A percentile compares a stretch with the other conserved stretches of the same genome.
phyloP scores from a whole-genome alignment of 192 early-diverging fungal genomes.

The Umbelopsis sp. region DNA sequence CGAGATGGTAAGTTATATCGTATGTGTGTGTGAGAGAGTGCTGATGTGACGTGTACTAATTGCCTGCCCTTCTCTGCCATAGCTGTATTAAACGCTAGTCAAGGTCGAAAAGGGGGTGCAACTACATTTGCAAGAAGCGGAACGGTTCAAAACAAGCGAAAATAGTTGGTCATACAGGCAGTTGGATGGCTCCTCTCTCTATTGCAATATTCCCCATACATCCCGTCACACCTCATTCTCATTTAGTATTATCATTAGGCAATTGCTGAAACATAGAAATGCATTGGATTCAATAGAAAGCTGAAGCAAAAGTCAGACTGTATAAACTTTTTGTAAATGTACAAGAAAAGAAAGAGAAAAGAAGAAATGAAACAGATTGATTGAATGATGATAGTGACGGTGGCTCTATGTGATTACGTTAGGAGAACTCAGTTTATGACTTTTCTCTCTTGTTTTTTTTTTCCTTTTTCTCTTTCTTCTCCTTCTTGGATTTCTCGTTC shows the following conservation, averaged over 20 bases:
- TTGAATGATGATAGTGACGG: background rate
- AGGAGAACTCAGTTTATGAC: background rate
- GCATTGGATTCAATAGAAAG: constrained; percentile 11
- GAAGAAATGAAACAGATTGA: background rate
- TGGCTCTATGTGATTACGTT: background rate
- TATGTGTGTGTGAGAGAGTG: too few species aligned
- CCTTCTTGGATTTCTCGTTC: constrained; percentile 18
- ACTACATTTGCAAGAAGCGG: constrained; percentile 10
- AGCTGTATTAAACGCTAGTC: constrained; percentile 21
- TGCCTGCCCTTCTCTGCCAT: too few species aligned
- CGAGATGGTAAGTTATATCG: constrained; percentile 21
- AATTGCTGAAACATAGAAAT: constrained; percentile 15
- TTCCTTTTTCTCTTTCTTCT: constrained; percentile 34
- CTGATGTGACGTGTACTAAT: too few species aligned
- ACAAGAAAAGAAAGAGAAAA: background rate
- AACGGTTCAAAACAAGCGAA: background rate
- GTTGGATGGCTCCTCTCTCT: background rate
- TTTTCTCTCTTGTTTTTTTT: constrained; percentile 24
- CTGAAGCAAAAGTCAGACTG: constrained; percentile 1
- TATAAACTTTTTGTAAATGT: constrained; percentile 21
- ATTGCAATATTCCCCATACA: background rate
- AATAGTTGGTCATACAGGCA: background rate
- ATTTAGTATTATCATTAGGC: constrained; percentile 3
- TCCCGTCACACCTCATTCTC: background rate
- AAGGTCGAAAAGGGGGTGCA: constrained; percentile 26